Evolutionary conservation across 2,329 filamentous ascomycete genomes (phyloP).

Genomic region (Myriosclerotinia duriaeana): DNA sequence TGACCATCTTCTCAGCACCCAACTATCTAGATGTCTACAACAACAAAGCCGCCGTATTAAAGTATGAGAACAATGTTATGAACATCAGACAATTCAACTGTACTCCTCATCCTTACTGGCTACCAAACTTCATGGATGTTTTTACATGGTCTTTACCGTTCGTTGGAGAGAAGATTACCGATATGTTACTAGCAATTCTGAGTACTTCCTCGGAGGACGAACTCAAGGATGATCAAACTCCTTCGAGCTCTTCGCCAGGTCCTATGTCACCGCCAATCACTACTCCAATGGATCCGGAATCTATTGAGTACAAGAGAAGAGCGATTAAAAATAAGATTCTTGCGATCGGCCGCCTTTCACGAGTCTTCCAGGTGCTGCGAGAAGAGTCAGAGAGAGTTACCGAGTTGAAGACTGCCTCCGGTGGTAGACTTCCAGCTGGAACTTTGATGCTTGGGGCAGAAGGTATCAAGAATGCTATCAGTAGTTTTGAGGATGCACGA

Average conservation of each 20-base stretch:
- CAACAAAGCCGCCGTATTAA: conserved; percentile 98
- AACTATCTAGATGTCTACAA: conserved; percentile 99
- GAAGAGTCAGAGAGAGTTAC: conserved; percentile 97
- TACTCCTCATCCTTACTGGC: conserved; percentile 98
- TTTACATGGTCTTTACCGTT: conserved; percentile 99
- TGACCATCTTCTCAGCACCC: conserved; percentile 99
- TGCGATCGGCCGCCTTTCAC: conserved; percentile 91
- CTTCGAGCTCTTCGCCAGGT: conserved; percentile 59
- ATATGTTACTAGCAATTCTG: conserved; percentile 98
- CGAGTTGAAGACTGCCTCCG: conserved; percentile 94
- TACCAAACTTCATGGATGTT: conserved; percentile 99
- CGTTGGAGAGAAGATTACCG: conserved; percentile 97
- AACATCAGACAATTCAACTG: conserved; percentile 99
- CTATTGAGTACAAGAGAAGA: conserved; percentile 88
- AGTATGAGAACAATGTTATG: conserved; percentile 99
- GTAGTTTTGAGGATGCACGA: conserved; percentile 90
- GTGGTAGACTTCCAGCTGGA: conserved; percentile 86
- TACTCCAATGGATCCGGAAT: conserved; percentile 67
- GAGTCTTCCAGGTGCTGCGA: conserved; percentile 96
- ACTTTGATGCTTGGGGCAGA: conserved; percentile 98
- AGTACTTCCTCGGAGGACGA: conserved; percentile 99
- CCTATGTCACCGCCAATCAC: conserved; percentile 72
- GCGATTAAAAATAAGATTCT: conserved; percentile 99
- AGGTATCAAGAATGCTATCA: conserved; percentile 98
- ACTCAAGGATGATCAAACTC: conserved; percentile 82